These are phyloP conservation scores for Candida bentonensis DNA, from an alignment of 805 yeast species.

Conservation along the genomic window DNA sequence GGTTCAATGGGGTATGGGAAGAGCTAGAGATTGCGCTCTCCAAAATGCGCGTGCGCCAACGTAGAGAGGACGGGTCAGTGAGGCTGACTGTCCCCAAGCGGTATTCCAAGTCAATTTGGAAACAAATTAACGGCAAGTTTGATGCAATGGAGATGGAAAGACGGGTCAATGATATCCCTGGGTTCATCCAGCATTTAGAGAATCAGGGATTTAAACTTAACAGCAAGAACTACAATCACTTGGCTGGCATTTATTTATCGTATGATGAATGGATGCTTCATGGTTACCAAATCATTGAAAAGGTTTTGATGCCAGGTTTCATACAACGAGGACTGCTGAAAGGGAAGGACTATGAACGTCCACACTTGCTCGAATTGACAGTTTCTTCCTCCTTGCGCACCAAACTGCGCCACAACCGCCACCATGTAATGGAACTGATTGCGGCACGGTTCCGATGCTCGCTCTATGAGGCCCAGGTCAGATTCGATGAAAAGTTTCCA, in stretches of 20 bases:
- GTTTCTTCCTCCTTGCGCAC: neutral
- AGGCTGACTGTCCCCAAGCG: neutral
- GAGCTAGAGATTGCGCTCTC: neutral
- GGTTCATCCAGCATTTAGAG: neutral
- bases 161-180: neutral
- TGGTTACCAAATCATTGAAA: neutral
- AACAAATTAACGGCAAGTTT: neutral
- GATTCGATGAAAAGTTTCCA: neutral
- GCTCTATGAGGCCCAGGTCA: neutral
- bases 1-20: neutral
- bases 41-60: neutral
- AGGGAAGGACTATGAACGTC: no score
- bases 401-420: neutral
- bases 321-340: no score
- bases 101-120: neutral
- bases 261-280: neutral
- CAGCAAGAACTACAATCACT: neutral
- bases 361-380: neutral
- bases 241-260: neutral
- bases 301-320: neutral
- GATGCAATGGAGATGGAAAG: neutral
- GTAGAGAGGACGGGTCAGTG: neutral
- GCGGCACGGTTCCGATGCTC: neutral
- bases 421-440: neutral
- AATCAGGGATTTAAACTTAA: neutral